Base-by-base conservation (phyloP, 139 green algal genomes). In the Chlamydomonas sp. region DNA sequence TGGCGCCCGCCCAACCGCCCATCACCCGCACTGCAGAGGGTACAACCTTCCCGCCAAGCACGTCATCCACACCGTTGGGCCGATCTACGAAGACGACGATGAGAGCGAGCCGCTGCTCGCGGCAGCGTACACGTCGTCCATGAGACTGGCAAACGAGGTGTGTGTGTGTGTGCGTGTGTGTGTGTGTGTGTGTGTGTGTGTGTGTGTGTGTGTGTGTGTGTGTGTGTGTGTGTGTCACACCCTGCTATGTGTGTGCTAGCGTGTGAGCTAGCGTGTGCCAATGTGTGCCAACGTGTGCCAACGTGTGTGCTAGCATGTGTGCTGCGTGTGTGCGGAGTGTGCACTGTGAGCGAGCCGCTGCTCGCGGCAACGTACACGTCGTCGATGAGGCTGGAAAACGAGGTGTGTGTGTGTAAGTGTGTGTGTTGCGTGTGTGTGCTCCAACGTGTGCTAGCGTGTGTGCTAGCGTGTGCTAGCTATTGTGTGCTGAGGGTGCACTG, bases 41-140 rank as follows among this genome's bases (percentile, higher is more conserved):
- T 90, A 83, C 48, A 67, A 81, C 2, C 78, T 97, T 33, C 75
- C 80, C 2, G 87, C 80, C 22, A 69, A 65, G 29, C 73, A 87
- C 60, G 87, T 97, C n/a, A 96, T 97, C n/a, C 91, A 97, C 74
- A 95, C 91, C 0, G 91, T 96, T 43, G 90, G 91, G 0, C 91
- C 91, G 0, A 78, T 93, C 1, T 97, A 95, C 70, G 58, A 74
- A n/a, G 58, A 28, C 3, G 65, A 71, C 1, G 57, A 69, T 16
- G 70, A 72, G 20, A 91, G 84, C 1, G 82, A 69, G 24, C 80
- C 82, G 0, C 71, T 90, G 30, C 81, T 97, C 10, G 63, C 54
- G 1, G 67, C 48, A 2, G 85, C 90, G 0, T 95, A 96, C 82
- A 79, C 43, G 75, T 87, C 36, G 31, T 37, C 59, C 16, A 26